Evolutionary conservation across 1,139 yeast genomes (phyloP), one percentile per base, ranked within the genome.

Genomic region (Kurtzmaniella natalensis): DNA sequence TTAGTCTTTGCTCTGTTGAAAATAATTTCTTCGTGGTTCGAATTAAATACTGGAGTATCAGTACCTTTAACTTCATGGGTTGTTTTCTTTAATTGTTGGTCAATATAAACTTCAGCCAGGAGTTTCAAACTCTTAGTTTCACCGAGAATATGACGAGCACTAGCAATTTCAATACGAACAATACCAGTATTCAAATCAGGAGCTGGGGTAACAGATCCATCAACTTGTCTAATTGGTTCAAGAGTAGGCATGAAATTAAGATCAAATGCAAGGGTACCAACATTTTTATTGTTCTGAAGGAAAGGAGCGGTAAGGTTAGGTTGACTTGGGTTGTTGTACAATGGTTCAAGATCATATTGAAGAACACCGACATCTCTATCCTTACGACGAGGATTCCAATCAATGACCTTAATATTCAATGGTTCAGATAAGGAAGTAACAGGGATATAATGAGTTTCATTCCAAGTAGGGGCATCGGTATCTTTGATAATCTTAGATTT

Each of bases 101-200:
- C 76, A 48, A 86, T 57, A 47, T 70, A 72, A 33, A 88, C 48
- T 52, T 88, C 94, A 28, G 81, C 88, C 55, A 68, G 83, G 2
- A 88, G 67, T n/a, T 84, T 61, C 22, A 78, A 66, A 15, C 67
- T 63, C 45, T 75, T 66, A 28, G 66, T 72, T 27, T 55, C 54
- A 51, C 53, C 62, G 57, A 42, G 59, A 64, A 58, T 65, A 56
- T 71, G 64, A 57, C 80, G 69, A 17, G 76, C 80, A 41, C 70
- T 76, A n/a, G 55, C 46, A 32, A 77, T 53, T 37, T 64, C 69
- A 38, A 83, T 57, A 50, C 81, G 74, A 18, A 83, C 78, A 48
- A 92, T 81, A 70, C 98, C 98, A 14, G 96, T 86, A 59, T 87
- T 88, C 57, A 87, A 76, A 46, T 88, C 96, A 34, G 95, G 96